Conservation (phyloP, 495 filamentous ascomycete genomes). For the Viridothelium virens region DNA sequence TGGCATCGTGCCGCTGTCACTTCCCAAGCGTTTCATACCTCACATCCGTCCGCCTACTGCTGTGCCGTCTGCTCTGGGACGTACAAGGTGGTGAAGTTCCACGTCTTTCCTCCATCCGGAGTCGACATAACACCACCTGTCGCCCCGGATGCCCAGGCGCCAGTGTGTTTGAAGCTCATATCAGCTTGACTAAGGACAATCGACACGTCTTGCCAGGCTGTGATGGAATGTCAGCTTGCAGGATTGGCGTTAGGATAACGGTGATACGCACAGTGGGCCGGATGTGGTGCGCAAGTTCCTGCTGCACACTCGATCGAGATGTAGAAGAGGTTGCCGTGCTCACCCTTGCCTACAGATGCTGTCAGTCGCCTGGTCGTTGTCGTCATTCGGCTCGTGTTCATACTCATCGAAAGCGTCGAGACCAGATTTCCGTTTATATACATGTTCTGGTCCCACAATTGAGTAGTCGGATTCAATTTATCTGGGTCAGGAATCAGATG, state of each 20-base stretch:
- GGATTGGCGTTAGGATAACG: not conserved
- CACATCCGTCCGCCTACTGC: constrained; percentile 1
- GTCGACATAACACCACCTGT: constrained; percentile 2
- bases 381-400: constrained; percentile 6
- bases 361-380: constrained; percentile 2
- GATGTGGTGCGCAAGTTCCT: not conserved
- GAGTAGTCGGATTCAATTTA: constrained; percentile 8
- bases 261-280: not conserved
- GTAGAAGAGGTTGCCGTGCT: constrained; percentile 10
- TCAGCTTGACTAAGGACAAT: constrained; percentile 5
- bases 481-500: constrained; percentile 5
- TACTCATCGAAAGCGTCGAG: constrained; percentile 8
- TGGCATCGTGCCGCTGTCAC: constrained; percentile 8
- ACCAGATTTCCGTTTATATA: constrained; percentile 7
- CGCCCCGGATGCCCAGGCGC: constrained; percentile 1
- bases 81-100: constrained; percentile 6
- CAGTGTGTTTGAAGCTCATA: constrained; percentile 7
- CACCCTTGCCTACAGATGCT: constrained; percentile 6
- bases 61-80: not conserved
- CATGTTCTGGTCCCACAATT: constrained; percentile 9
- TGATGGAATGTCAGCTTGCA: not conserved
- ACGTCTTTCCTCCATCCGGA: not conserved
- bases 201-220: constrained; percentile 5
- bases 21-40: not conserved
- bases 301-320: constrained; percentile 9